Conservation (phyloP, 495 filamentous ascomycete genomes). For the Penicillium subrubescens region DNA sequence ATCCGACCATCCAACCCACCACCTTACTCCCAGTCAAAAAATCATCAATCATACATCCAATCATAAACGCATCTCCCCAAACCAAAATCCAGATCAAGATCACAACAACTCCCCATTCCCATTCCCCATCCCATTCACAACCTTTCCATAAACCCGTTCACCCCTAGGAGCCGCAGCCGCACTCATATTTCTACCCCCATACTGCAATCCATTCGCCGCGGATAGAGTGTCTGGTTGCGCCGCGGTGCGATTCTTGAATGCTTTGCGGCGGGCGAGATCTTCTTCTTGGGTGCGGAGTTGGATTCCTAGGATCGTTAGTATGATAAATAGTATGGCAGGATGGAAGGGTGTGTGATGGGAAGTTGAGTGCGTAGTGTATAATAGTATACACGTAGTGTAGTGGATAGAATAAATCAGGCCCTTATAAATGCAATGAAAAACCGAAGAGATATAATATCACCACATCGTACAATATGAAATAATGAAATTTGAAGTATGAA, state of each 20-base stretch:
- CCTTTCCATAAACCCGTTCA: slow-evolving; percentile 27
- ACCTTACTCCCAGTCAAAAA: background rate
- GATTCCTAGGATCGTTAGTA: slow-evolving; percentile 8
- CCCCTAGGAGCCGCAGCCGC: slow-evolving; percentile 14
- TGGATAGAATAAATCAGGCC: too few relatives aligned
- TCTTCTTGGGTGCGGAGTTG: slow-evolving; percentile 29
- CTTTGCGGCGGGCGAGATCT: slow-evolving; percentile 41
- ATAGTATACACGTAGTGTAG: background rate
- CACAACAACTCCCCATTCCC: background rate
- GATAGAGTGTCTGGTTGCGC: background rate
- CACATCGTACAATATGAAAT: too few relatives aligned
- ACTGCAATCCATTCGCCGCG: slow-evolving; percentile 1
- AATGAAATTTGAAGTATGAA: too few relatives aligned
- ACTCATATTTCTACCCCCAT: slow-evolving; percentile 5
- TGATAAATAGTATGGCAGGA: background rate
- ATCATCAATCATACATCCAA: background rate
- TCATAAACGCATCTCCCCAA: background rate
- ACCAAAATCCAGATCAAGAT: background rate
- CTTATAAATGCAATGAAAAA: too few relatives aligned
- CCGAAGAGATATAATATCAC: too few relatives aligned
- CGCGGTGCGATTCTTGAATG: slow-evolving; percentile 23
- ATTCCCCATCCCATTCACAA: slow-evolving; percentile 15
- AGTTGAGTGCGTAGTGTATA: too few relatives aligned
- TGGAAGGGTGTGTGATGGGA: too few relatives aligned
- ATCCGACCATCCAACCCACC: background rate